Base-by-base conservation (phyloP, 345 rosid species). In the Euphorbia tirucalli region DNA sequence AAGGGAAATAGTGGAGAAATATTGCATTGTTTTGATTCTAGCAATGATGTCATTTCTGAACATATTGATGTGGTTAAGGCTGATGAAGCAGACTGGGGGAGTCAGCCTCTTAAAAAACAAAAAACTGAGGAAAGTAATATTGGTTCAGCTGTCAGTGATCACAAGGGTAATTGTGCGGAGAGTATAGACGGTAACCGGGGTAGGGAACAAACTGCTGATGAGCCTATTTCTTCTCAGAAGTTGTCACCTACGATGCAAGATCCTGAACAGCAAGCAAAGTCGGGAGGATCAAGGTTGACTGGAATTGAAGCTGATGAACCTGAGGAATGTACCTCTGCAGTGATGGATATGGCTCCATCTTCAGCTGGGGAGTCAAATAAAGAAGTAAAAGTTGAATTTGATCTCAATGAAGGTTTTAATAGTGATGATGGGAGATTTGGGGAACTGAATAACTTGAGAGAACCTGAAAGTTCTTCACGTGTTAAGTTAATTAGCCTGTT, bases 321-420 rank as follows among this genome's bases (percentile, higher is more conserved):
- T 11, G 87, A 87, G 74, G 88, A 79, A 61, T 64, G 78, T 49
- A 77, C 78, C 8, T 80, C 85, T 57, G 70, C 73, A 18, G 37
- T 77, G 64, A 63, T 74, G 5, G 83, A 70, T 69, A 69, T 73
- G 27, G 52, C 35, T 77, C 37, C 86, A 15, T 69, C 82, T 63
- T 65, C 71, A 55, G 65, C 63, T 4, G 88, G 69, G 46, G 81
- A 77, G 3, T 71, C 83, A 39, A 86, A 79, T 57, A 69, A 66
- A 73, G 93, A 86, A 64, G 83, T 76, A 49, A 92, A 87, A 85
- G 81, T 92, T 24, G 88, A 78, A 71, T 94, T 94, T 82, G 98
- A 94, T 69, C 71, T 94, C 70, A 94, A 94, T 77, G 95, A 94
- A 86, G 96, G 93, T 66, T 79, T 91, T 49, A 65, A 64, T 59